Percentiles rank a stretch among this genome's conserved stretches.
These are phyloP conservation scores for Platanus orientalis DNA, from an alignment of 164 flowering plant genomes.

Conservation along the genomic window DNA sequence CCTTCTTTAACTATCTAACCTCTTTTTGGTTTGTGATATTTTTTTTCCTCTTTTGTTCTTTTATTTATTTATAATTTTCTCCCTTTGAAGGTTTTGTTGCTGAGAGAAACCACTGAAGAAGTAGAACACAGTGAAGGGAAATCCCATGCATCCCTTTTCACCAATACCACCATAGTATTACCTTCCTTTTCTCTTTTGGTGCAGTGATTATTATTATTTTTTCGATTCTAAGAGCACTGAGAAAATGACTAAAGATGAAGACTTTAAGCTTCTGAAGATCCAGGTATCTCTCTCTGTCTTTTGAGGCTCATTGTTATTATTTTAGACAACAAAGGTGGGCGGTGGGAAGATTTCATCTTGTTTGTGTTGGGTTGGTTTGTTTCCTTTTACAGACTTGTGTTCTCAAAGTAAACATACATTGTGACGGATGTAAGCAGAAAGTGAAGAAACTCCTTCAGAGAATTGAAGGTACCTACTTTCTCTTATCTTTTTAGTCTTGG, in stretches of 20 bases:
- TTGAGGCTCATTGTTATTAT: not conserved
- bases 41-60: too few relatives aligned
- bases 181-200: slow-evolving; percentile 6
- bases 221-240: slow-evolving; percentile 16
- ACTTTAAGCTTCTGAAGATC: slow-evolving; percentile 80
- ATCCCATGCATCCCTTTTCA: slow-evolving; percentile 17
- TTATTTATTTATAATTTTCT: not conserved
- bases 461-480: slow-evolving; percentile 49
- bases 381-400: slow-evolving; percentile 46
- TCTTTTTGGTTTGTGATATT: not conserved
- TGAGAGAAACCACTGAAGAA: not conserved
- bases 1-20: not conserved
- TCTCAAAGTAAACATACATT: slow-evolving; percentile 60
- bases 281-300: slow-evolving; percentile 44
- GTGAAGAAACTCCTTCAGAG: slow-evolving; percentile 70
- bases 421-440: slow-evolving; percentile 72
- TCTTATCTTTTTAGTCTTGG: not conserved
- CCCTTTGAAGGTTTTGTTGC: slow-evolving; percentile 1
- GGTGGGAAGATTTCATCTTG: slow-evolving; percentile 9
- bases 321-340: slow-evolving; percentile 9
- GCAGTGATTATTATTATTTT: slow-evolving; percentile 18
- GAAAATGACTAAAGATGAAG: slow-evolving; percentile 74
- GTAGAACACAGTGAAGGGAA: slow-evolving; percentile 10
- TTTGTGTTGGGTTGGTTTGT: slow-evolving; percentile 11
- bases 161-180: slow-evolving; percentile 9